Conservation (phyloP, 2,329 filamentous ascomycete species). For the Neonectria sp. region DNA sequence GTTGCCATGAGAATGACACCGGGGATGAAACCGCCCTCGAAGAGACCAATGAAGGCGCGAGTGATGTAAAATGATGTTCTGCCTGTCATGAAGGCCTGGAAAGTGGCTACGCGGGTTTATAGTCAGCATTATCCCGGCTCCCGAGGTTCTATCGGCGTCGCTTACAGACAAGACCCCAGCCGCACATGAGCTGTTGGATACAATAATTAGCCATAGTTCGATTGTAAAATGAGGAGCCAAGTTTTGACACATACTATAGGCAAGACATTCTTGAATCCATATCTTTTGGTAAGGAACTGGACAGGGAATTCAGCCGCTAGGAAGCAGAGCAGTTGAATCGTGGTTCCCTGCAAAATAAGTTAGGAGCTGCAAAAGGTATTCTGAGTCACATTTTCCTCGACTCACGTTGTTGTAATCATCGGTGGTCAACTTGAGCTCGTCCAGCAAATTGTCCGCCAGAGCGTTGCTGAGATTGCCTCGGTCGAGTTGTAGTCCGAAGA, state of each 20-base stretch:
- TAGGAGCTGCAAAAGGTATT: not conserved
- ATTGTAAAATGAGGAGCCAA: too few species aligned
- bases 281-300: constrained; percentile 49
- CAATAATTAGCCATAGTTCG: not conserved
- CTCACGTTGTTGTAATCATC: constrained; percentile 69
- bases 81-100: constrained; percentile 67
- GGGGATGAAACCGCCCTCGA: constrained; percentile 72
- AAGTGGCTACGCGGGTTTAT: constrained; percentile 49
- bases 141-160: not conserved
- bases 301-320: constrained; percentile 50
- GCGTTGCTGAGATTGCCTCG: constrained; percentile 75
- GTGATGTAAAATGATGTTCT: constrained; percentile 65
- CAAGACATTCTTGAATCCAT: constrained; percentile 70
- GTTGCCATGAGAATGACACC: constrained; percentile 76
- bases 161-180: constrained; percentile 61
- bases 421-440: constrained; percentile 63
- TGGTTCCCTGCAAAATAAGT: constrained; percentile 58
- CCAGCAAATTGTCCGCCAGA: constrained; percentile 73
- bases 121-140: constrained; percentile 50
- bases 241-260: constrained; percentile 54
- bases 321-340: constrained; percentile 69
- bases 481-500: constrained; percentile 76
- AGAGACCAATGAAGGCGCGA: constrained; percentile 67
- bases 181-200: constrained; percentile 59
- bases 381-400: not conserved